Base-by-base conservation (phyloP, 208 protist species). In the Vickermania spadyakhi region DNA sequence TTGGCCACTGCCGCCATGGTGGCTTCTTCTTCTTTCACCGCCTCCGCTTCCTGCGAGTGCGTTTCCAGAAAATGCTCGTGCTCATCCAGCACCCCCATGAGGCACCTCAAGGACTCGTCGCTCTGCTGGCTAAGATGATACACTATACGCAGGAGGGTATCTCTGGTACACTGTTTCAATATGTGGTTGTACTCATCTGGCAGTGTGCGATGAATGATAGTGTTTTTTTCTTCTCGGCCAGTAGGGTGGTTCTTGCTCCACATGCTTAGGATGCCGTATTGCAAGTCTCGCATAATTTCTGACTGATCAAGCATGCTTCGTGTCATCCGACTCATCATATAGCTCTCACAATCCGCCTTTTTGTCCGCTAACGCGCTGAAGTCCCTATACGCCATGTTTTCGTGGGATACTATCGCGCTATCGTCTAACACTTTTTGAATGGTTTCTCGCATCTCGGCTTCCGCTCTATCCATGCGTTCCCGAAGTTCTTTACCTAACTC, bases 1-100 rank as follows among this genome's bases (percentile, higher is more conserved):
- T 61, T 59, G 23, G 62, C 27, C 28, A 75, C 73, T 0, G 72
- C 70, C 11, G 58, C 51, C 13, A 69, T 60, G 1, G 56, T 68
- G 1, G 36, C 56, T 14, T 62, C 58, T 11, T 27, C 26, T 30
- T 88, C 61, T 13, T 52, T 51, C 13, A 73, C 63, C 5, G 69
- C 70, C 14, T 56, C 60, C n/a, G 76, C 75, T 54, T 91, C 84
- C 27, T 11, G 41, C 0, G 73, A 60, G 58, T 88, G 68, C n/a
- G 62, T 50, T 11, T 18, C 28, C 23, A 79, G 52, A 59, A 77
- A 87, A 49, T 68, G 59, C 3, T 69, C 67, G 65, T 82, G 68
- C 41, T 85, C 84, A 57, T 85, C 75, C 25, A 88, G 52, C 31
- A 63, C 81, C 21, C 70, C 62, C 7, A 86, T 68, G 1, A 88